A percentile compares a stretch with the other conserved stretches of the same genome.
These are phyloP conservation scores for Cryoendolithus antarcticus DNA, from an alignment of 2,329 filamentous ascomycete species.

Conservation along the genomic window DNA sequence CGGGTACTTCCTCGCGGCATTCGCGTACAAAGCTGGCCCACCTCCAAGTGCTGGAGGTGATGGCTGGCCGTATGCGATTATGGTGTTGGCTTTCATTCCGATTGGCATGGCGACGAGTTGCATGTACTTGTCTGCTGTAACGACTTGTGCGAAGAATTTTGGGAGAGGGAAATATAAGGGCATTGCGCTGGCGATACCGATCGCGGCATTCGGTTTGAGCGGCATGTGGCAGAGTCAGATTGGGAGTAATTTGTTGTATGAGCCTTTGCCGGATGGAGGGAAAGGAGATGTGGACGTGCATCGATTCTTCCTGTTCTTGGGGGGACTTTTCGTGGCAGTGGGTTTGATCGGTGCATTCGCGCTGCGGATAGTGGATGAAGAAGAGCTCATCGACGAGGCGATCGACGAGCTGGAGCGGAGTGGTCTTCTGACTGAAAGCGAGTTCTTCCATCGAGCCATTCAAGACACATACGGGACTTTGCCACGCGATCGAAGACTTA, in stretches of 20 bases:
- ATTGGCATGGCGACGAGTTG: slow-evolving; percentile 74
- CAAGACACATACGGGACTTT: slow-evolving; percentile 47
- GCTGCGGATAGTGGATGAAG: slow-evolving; percentile 68
- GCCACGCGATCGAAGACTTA: slow-evolving; percentile 26
- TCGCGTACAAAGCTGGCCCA: slow-evolving; percentile 54
- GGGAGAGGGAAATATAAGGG: slow-evolving; percentile 78
- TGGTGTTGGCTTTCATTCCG: slow-evolving; percentile 73
- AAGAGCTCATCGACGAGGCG: slow-evolving; percentile 77
- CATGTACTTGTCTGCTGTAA: slow-evolving; percentile 86
- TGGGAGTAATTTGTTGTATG: slow-evolving; percentile 64
- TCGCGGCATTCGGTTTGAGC: slow-evolving; percentile 83
- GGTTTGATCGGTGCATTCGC: slow-evolving; percentile 64
- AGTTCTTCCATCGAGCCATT: slow-evolving; percentile 43
- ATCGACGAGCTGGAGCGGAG: slow-evolving; percentile 85
- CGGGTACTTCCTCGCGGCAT: slow-evolving; percentile 75
- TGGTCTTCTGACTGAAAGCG: slow-evolving; percentile 64
- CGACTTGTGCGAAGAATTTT: slow-evolving; percentile 97
- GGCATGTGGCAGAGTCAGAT: slow-evolving; percentile 94
- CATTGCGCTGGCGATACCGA: slow-evolving; percentile 76
- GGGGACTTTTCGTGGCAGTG: slow-evolving; percentile 53
- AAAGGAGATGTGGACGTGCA: slow-evolving; percentile 59
- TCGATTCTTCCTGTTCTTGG: slow-evolving; percentile 78
- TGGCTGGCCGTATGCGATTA: slow-evolving; percentile 63
- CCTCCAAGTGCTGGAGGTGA: slow-evolving; percentile 37
- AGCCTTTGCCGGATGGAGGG: slow-evolving; percentile 49